phyloP scores from a whole-genome alignment of 106 monocot genomes.

The Posidonia australis region DNA sequence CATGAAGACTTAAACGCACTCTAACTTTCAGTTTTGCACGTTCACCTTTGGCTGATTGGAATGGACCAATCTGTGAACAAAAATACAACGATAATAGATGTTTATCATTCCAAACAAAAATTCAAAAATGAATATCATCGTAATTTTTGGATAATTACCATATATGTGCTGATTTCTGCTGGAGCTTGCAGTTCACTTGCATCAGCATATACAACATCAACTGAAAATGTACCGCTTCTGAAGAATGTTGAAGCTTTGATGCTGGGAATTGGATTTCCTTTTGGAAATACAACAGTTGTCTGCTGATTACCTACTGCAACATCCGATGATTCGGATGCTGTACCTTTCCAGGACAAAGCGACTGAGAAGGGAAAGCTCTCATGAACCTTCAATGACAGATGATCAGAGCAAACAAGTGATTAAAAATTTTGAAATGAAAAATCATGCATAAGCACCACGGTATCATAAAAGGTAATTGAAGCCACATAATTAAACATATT shows the following conservation, averaged over 20 bases:
- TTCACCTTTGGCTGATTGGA: slow-evolving; percentile 52
- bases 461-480: too few species aligned
- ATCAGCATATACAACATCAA: slow-evolving; percentile 53
- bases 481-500: too few species aligned
- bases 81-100: not conserved
- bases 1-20: slow-evolving; percentile 78
- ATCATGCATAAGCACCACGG: too few species aligned
- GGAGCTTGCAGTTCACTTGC: slow-evolving; percentile 19
- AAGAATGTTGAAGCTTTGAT: slow-evolving; percentile 44
- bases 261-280: slow-evolving; percentile 55
- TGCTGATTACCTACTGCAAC: slow-evolving; percentile 26
- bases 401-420: too few species aligned
- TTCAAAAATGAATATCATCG: not conserved
- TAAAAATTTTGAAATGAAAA: too few species aligned
- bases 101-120: not conserved
- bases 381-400: slow-evolving; percentile 37
- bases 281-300: slow-evolving; percentile 54
- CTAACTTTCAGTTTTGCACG: slow-evolving; percentile 76
- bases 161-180: slow-evolving; percentile 72
- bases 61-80: slow-evolving; percentile 75
- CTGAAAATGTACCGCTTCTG: slow-evolving; percentile 44
- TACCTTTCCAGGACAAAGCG: slow-evolving; percentile 71
- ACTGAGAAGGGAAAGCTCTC: slow-evolving; percentile 85
- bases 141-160: slow-evolving; percentile 21
- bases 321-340: slow-evolving; percentile 31